Evolutionary conservation across 805 yeast genomes (phyloP), one percentile per base, ranked within the genome.

Genomic region (Hanseniaspora hatyaiensis): DNA sequence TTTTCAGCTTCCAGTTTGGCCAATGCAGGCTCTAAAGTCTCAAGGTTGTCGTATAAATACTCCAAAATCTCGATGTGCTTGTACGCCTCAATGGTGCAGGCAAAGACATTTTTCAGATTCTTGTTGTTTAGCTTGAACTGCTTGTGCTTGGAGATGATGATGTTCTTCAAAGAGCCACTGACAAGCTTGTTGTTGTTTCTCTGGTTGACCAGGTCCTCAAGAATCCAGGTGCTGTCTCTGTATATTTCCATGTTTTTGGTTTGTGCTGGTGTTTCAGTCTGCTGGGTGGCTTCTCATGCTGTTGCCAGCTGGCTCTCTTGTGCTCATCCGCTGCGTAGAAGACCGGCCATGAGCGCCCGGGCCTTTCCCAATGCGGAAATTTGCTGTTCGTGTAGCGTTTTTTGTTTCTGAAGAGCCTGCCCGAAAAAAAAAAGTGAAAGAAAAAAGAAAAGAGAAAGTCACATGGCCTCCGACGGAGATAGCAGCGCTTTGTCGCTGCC

Each of bases 51-150:
- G 61, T 89, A 73, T 34, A 89, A 71, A 30, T 70, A 70, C 40
- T 67, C 65, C 32, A 92, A 69, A 54, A 75, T 77, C 12, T 77
- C 78, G 55, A 77, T 77, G 62, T 79, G 84, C 58, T 74, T 78
- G 57, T 86, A 65, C 1, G 95, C 77, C 3, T 94, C 82, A 28
- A 78, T 70, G 20, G 87, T 86, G 23, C 89, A 65, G 0, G 96
- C 98, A 67, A 71, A 86, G 1, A 88, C 65, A 59, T 89, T 96
- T 57, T 82, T 84, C 1, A 96, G 94, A 51, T 86, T 76, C 18
- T 44, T 44, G 0, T 78, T 67, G 56, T 73, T 68, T 49, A 80
- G 60, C 55, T 67, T 69, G 47, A 67, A 69, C 37, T 61, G 63
- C 51, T 66, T 72, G 6, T 77, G 61, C 2, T 72, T 68, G 36